Base-by-base conservation (phyloP, 1,284 basidiomycete species). In the Bjerkandera adusta region DNA sequence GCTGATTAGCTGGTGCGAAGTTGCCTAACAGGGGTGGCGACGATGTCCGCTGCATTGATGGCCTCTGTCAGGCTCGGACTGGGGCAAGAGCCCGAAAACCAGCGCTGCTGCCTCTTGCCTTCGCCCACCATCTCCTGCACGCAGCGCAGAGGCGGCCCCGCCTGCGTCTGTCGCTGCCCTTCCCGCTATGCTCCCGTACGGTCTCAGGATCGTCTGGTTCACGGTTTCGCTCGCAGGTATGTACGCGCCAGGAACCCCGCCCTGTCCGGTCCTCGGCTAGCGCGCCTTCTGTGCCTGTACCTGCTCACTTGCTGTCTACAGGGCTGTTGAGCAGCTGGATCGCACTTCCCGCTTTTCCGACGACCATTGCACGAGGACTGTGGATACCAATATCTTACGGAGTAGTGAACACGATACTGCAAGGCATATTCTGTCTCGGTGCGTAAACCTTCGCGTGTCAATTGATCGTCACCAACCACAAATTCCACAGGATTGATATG, bases 401-500 rank as follows among this genome's bases (percentile, higher is more conserved):
- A 41, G 35, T 70, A 13, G 72, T 71, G 11, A 73, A 75, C 50
- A 73, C 75, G 3, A 45, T 75, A 5, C 55, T 80, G 48, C 71
- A 82, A 50, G 69, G 66, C 1, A 63, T 72, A 5, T 80, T 82
- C 49, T 67, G 63, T 55, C 55, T 66, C 21, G 70, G 71, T 69
- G 38, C 40, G 67, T 3, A 11, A 13, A 16, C 36, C 5, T 27
- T 30, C 13, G 26, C 33, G 16, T 30, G 27, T 30, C 30, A 36
- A 16, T 15, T 29, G 24, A 20, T n/a, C n/a, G n/a, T n/a, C n/a
- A n/a, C n/a, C n/a, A n/a, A n/a, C n/a, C 20, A 13, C 25, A 30
- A 3, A 5, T 45, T 26, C 25, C 12, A 12, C 34, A 85, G 83
- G 83, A 7, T 72, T 85, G 60, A 69, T 80, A 16, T 84, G 80